These are phyloP conservation scores for Xylaria sp. DNA, from an alignment of 2,329 filamentous ascomycete species.

Conservation along the genomic window DNA sequence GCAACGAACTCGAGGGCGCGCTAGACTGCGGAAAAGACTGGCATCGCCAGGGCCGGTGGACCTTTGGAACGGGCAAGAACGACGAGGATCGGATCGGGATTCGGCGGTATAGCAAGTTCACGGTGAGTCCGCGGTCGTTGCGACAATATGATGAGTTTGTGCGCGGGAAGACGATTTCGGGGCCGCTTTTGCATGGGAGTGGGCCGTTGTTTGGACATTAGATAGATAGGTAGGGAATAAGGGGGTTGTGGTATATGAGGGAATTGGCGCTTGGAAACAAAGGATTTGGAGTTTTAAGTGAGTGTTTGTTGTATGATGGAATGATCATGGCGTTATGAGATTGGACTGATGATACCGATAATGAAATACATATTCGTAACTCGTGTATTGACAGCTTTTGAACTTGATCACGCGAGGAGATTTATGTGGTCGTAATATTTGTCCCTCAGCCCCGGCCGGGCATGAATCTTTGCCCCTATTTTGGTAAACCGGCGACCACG, in stretches of 20 bases:
- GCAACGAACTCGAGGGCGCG: constrained; percentile 61
- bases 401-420: neutral
- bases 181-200: constrained; percentile 21
- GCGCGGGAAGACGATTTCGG: constrained; percentile 24
- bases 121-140: constrained; percentile 24
- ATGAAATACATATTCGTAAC: neutral
- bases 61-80: constrained; percentile 40
- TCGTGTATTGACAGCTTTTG: too few relatives aligned
- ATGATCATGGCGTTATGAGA: constrained; percentile 18
- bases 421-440: neutral
- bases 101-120: constrained; percentile 29
- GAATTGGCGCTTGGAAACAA: too few relatives aligned
- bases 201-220: constrained; percentile 21
- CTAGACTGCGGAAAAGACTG: constrained; percentile 51
- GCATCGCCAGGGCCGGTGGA: constrained; percentile 49
- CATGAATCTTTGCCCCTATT: neutral
- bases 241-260: too few relatives aligned
- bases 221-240: neutral
- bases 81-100: constrained; percentile 30
- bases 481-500: neutral
- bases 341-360: constrained; percentile 2
- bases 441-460: neutral
- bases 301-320: constrained; percentile 4
- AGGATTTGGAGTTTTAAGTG: neutral
- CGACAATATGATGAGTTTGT: constrained; percentile 22